Percentiles rank a stretch among this genome's conserved stretches.
Conservation (phyloP, 371 early-diverging fungal species). For the Mucor saturninus region DNA sequence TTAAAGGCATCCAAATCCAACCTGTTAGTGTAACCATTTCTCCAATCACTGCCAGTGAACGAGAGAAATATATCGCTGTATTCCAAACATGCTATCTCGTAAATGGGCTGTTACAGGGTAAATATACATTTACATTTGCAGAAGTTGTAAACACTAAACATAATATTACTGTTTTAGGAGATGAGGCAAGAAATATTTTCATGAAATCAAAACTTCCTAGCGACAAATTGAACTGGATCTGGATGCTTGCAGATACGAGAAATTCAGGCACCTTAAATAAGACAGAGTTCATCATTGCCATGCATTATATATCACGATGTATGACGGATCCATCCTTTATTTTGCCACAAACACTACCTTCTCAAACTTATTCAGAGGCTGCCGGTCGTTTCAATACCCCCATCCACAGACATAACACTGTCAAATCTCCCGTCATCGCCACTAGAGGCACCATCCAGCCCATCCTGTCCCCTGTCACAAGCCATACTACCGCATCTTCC, state of each 20-base stretch:
- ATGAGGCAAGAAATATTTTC: conserved; percentile 23
- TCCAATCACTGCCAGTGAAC: conserved; percentile 20
- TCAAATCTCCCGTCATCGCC: neutral
- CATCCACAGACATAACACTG: conserved; percentile 1
- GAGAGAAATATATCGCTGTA: conserved; percentile 20
- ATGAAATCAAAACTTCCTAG: conserved; percentile 15
- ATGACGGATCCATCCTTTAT: conserved; percentile 57
- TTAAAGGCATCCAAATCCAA: neutral
- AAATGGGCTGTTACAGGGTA: conserved; percentile 17
- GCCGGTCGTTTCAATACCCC: conserved; percentile 26
- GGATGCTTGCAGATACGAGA: conserved; percentile 62
- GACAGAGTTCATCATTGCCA: conserved; percentile 72
- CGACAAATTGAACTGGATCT: conserved; percentile 18
- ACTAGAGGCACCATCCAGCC: neutral
- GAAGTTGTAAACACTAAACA: neutral
- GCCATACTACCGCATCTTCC: neutral
- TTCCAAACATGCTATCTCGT: conserved; percentile 24
- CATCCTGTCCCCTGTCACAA: conserved; percentile 4
- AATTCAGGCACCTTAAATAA: conserved; percentile 59
- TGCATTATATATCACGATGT: conserved; percentile 67
- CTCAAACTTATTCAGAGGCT: conserved; percentile 50
- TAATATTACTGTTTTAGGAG: neutral
- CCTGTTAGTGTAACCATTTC: neutral
- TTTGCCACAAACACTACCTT: conserved; percentile 55
- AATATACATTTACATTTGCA: neutral